These are phyloP conservation scores for Platanus orientalis DNA, from an alignment of 164 flowering plant genomes.

Conservation along the genomic window DNA sequence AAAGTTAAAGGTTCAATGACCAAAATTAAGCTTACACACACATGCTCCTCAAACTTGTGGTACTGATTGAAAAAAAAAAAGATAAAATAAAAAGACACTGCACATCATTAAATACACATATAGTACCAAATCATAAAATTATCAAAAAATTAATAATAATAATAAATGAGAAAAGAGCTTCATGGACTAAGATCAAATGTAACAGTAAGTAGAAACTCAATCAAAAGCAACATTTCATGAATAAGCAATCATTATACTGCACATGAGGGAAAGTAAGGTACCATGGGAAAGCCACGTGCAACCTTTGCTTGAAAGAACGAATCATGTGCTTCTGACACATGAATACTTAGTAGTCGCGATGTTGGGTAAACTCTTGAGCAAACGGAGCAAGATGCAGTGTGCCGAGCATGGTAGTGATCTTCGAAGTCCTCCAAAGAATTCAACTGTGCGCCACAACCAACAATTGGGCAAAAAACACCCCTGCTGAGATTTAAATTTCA, in stretches of 20 bases:
- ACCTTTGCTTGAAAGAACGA: slow-evolving; percentile 96
- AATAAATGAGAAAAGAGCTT: no score
- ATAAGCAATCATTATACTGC: neutral
- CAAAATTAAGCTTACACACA: no score
- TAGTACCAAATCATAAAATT: no score
- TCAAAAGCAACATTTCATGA: neutral
- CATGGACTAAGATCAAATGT: neutral
- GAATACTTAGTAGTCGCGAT: slow-evolving; percentile 80
- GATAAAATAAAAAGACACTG: neutral
- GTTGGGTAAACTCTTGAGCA: slow-evolving; percentile 94
- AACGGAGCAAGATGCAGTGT: slow-evolving; percentile 85
- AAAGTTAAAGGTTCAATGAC: no score
- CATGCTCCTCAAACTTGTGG: no score
- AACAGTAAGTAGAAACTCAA: neutral
- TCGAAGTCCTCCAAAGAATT: slow-evolving; percentile 74
- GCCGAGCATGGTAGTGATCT: slow-evolving; percentile 86
- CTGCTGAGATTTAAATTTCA: slow-evolving; percentile 28
- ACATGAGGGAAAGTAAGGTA: slow-evolving; percentile 19
- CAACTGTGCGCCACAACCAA: slow-evolving; percentile 70
- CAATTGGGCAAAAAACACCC: slow-evolving; percentile 73
- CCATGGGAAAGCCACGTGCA: slow-evolving; percentile 88
- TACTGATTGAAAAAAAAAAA: no score
- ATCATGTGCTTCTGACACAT: slow-evolving; percentile 95
- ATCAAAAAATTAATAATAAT: no score
- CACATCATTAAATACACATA: no score